These are phyloP conservation scores for Circinella minor DNA, from an alignment of 371 early-diverging fungal species.

Conservation along the genomic window DNA sequence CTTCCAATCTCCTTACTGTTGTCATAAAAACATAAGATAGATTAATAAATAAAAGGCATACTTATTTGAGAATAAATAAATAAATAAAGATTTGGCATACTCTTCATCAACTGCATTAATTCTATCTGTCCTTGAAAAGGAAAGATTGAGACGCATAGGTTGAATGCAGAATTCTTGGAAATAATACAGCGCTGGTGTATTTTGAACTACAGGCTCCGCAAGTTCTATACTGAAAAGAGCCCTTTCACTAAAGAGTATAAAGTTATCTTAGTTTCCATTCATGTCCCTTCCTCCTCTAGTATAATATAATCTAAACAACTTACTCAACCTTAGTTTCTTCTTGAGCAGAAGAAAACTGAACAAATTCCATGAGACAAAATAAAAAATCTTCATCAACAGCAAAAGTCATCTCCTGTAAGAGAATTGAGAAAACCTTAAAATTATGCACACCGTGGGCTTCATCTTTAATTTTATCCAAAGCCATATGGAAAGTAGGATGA, in stretches of 20 bases:
- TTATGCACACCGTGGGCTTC: constrained; percentile 81
- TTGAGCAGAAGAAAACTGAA: constrained; percentile 59
- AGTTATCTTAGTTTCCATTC: not conserved
- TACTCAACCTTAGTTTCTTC: constrained; percentile 23
- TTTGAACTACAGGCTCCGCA: constrained; percentile 57
- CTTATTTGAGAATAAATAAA: not conserved
- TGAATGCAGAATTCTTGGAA: constrained; percentile 90
- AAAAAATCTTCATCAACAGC: constrained; percentile 89
- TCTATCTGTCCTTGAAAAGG: constrained; percentile 78
- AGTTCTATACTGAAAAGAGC: constrained; percentile 40
- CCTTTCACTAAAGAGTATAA: constrained; percentile 25
- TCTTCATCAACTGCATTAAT: constrained; percentile 39
- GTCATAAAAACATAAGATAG: constrained; percentile 6
- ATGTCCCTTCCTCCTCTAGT: not conserved
- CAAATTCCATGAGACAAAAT: constrained; percentile 73
- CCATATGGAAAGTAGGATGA: constrained; percentile 62
- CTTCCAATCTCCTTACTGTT: constrained; percentile 25
- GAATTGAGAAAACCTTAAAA: constrained; percentile 77
- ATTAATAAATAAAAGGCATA: not conserved
- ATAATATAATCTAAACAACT: not conserved
- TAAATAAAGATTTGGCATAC: constrained; percentile 22
- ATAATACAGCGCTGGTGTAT: constrained; percentile 72
- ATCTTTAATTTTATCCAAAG: constrained; percentile 76
- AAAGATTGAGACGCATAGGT: constrained; percentile 85
- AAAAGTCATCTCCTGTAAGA: constrained; percentile 87